Evolutionary conservation across 345 rosid genomes (phyloP), one percentile per base, ranked within the genome.

Genomic region (Draba incana): DNA sequence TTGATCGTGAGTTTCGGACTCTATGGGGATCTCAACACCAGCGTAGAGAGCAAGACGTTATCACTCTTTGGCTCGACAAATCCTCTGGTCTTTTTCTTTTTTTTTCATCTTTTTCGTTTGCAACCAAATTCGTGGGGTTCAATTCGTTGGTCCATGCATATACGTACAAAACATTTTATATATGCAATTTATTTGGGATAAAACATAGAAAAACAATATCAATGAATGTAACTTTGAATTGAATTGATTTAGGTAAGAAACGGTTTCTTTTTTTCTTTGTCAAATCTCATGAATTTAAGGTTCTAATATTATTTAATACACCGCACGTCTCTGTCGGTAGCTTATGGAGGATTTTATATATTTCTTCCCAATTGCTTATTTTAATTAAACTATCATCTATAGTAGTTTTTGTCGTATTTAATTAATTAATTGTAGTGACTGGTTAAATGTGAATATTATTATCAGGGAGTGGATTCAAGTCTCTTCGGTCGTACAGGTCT

Each of bases 391-490:
- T 5, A 20, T 54, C 13, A 55, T 38, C 13, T 51, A 16, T 45
- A 8, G 5, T 27, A 39, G 4, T 24, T 46, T 59, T 31, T 20
- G 33, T 38, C 37, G 11, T 65, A 31, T 46, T 25, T 45, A 55
- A 46, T 42, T 52, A 33, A 14, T 15, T 15, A 31, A 66, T 49
- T 60, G n/a, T 24, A 16, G 30, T 37, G 57, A 54, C 15, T 63
- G 1, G 54, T 54, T 31, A 44, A 47, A 53, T 75, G 31, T 54
- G 64, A 42, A 12, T 62, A 31, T 2, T 62, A 31, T 2, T 24
- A 80, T 66, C 83, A 92, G 98, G 98, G 57, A 88, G 98, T 76
- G 98, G 98, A 69, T 93, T 81, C 76, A 90, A 93, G 82, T 93
- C 98, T 57, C 65, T 75, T 59, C 81, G 68, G 5, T 25, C 83